Evolutionary conservation across 169 alveolate species (phyloP).

Genomic region (Plasmodium gallinaceum): DNA sequence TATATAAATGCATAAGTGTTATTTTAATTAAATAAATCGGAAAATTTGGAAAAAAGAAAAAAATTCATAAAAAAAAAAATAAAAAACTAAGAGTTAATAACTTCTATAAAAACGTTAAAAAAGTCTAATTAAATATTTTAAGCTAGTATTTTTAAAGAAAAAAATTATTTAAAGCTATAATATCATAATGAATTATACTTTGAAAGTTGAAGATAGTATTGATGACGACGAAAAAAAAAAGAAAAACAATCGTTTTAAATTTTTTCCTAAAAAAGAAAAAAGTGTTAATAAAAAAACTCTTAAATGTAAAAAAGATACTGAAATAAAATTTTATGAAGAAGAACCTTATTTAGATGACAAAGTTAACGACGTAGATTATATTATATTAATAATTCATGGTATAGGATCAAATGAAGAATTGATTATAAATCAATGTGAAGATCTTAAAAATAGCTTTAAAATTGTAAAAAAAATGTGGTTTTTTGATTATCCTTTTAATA

Average conservation of each 20-base stretch:
- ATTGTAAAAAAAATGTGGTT: slow-evolving; percentile 84
- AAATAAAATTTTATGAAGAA: slow-evolving; percentile 73
- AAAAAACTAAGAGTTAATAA: too few species aligned
- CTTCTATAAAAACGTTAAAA: too few species aligned
- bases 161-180: not conserved
- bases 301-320: slow-evolving; percentile 28
- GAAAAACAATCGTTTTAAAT: slow-evolving; percentile 24
- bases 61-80: too few species aligned
- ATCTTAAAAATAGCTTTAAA: slow-evolving; percentile 78
- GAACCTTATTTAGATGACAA: slow-evolving; percentile 71
- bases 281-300: slow-evolving; percentile 6
- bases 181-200: slow-evolving; percentile 34
- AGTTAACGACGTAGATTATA: slow-evolving; percentile 78
- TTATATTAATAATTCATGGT: slow-evolving; percentile 85
- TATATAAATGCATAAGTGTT: not conserved
- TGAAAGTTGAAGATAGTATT: slow-evolving; percentile 20
- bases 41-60: too few species aligned
- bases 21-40: not conserved
- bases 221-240: slow-evolving; percentile 25
- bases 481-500: slow-evolving; percentile 79
- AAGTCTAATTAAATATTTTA: too few species aligned
- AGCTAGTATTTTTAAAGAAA: too few species aligned
- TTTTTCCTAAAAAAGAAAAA: slow-evolving; percentile 42
- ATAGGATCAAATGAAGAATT: slow-evolving; percentile 81
- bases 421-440: slow-evolving; percentile 81